Percentiles rank a stretch among this genome's conserved stretches.
Conservation (phyloP, 2,329 filamentous ascomycete genomes). For the Rutstroemia sp. region DNA sequence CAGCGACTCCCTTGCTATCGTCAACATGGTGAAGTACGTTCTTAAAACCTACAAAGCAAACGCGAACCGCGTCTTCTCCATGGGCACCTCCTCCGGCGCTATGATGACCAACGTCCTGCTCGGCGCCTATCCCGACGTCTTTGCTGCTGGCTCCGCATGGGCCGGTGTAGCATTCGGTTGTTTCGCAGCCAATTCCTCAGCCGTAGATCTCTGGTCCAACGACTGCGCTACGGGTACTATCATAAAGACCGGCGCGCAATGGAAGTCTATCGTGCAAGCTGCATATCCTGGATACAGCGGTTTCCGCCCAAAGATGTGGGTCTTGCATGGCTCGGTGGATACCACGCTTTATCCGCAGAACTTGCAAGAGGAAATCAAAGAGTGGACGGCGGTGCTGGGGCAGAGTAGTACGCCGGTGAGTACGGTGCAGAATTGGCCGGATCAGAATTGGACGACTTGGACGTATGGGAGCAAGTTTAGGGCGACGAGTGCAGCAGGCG, state of each 20-base stretch:
- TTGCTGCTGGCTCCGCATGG: slow-evolving; percentile 38
- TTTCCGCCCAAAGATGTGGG: slow-evolving; percentile 9
- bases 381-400: slow-evolving; percentile 39
- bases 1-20: slow-evolving; percentile 48
- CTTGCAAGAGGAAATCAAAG: slow-evolving; percentile 37
- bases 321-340: slow-evolving; percentile 34
- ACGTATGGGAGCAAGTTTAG: slow-evolving; percentile 18
- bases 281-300: slow-evolving; percentile 33
- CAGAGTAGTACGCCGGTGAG: slow-evolving; percentile 14
- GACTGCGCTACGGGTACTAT: slow-evolving; percentile 35
- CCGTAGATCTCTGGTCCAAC: slow-evolving; percentile 42
- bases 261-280: slow-evolving; percentile 33
- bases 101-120: slow-evolving; percentile 46
- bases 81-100: slow-evolving; percentile 36
- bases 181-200: slow-evolving; percentile 30
- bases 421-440: slow-evolving; percentile 20
- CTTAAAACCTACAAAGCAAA: slow-evolving; percentile 46
- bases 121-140: slow-evolving; percentile 41
- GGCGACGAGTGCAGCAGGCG: slow-evolving; percentile 14
- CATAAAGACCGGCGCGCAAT: slow-evolving; percentile 34
- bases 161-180: slow-evolving; percentile 39
- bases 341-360: slow-evolving; percentile 33
- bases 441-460: slow-evolving; percentile 23
- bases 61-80: slow-evolving; percentile 43
- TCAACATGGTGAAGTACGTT: slow-evolving; percentile 51